Percentiles rank a stretch among this genome's conserved stretches.
These are phyloP conservation scores for Mollisia scopiformis DNA, from an alignment of 2,329 filamentous ascomycete genomes.

Conservation along the genomic window DNA sequence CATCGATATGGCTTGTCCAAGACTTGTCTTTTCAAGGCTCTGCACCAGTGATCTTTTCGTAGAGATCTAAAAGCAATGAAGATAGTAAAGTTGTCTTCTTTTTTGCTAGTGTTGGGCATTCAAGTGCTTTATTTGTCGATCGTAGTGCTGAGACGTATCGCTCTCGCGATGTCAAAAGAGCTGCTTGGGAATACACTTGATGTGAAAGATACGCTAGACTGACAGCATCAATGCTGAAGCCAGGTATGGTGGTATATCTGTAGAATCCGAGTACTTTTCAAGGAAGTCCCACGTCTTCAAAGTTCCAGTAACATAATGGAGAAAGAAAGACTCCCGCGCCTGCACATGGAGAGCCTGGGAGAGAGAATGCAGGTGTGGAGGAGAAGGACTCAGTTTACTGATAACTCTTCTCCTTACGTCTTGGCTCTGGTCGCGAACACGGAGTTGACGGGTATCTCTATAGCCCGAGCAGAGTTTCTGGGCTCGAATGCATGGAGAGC, in stretches of 20 bases:
- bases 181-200: slow-evolving; percentile 9
- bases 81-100: slow-evolving; percentile 17
- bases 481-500: slow-evolving; percentile 20
- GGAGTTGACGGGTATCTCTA: slow-evolving; percentile 17
- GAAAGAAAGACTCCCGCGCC: slow-evolving; percentile 22
- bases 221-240: slow-evolving; percentile 19
- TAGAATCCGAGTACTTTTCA: slow-evolving; percentile 4
- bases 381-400: background rate
- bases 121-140: slow-evolving; percentile 7
- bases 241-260: slow-evolving; percentile 8
- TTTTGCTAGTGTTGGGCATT: background rate
- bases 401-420: slow-evolving; percentile 5
- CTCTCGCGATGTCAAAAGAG: slow-evolving; percentile 2
- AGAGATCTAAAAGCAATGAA: slow-evolving; percentile 20
- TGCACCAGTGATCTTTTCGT: slow-evolving; percentile 17
- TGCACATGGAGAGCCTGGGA: slow-evolving; percentile 15
- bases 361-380: background rate
- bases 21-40: slow-evolving; percentile 5
- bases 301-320: slow-evolving; percentile 13
- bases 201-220: slow-evolving; percentile 23
- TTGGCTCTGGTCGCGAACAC: slow-evolving; percentile 19
- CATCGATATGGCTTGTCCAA: slow-evolving; percentile 20
- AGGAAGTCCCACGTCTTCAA: slow-evolving; percentile 18
- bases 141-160: slow-evolving; percentile 16
- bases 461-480: slow-evolving; percentile 20